Base-by-base conservation (phyloP, 169 alveolate species). In the Amoebophrya sp. region DNA sequence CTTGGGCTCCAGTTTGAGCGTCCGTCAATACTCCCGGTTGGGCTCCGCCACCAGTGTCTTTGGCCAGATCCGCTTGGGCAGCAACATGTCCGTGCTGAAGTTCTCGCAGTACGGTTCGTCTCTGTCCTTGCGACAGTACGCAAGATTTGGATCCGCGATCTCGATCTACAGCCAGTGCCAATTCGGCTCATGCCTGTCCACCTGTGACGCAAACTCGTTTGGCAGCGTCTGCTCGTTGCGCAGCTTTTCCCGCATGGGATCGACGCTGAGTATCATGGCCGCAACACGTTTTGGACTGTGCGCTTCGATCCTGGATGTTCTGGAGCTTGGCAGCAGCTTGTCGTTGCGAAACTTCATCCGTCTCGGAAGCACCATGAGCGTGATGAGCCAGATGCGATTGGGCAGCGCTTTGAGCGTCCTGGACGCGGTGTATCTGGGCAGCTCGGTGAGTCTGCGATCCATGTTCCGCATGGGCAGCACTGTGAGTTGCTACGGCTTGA, bases 191-290 rank as follows among this genome's bases (percentile, higher is more conserved):
- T 1, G 65, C 39, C 54, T 89, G 76, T 26, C 76, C 91, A 3
- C 41, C 26, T 41, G 53, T 29, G 92, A 54, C 41, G 33, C 41
- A 41, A 40, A 89, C 90, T 34, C 47, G 90, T 54, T 91, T 53
- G 94, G 93, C n/a, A 90, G 93, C 89, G 23, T 90, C 77, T 90
- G 40, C 90, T 89, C 91, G 65, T 78, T 93, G 39, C 90, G 90
- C 89, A 90, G 94, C 92, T 93, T 90, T 41, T 54, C 92, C 33
- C 76, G 93, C 29, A 90, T 83, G 29, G 94, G 93, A 24, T 90
- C 93, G 92, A 90, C 92, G 14, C 54, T 38, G 41, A 77, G 78
- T 3, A 91, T 90, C 10, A 78, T 78, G 41, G 93, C 91, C 91
- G 78, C 90, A 89, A 89, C 47, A 1, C 41, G 94, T 0, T 90